A percentile compares a stretch with the other conserved stretches of the same genome.
phyloP scores from a whole-genome alignment of 164 flowering plant species.

The Houttuynia cordata region DNA sequence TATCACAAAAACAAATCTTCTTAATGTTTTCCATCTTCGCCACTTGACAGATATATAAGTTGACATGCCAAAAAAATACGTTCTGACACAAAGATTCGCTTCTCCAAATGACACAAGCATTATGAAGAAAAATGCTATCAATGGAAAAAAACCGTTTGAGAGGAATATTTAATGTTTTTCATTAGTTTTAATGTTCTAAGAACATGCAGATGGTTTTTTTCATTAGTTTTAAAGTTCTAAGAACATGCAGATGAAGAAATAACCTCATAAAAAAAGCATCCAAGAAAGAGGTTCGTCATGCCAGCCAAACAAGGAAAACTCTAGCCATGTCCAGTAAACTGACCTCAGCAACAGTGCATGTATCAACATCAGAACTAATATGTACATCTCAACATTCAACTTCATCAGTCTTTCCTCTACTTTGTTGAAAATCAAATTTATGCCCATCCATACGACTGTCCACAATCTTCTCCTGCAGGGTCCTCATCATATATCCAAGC shows the following conservation, averaged over 20 bases:
- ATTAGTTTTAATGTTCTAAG: no score
- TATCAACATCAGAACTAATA: conserved; percentile 24
- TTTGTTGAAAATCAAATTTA: conserved; percentile 14
- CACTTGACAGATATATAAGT: no score
- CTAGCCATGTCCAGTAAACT: conserved; percentile 1
- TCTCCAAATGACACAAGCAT: no score
- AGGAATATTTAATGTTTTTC: background rate
- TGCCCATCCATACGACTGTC: conserved; percentile 14
- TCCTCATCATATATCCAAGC: conserved; percentile 25
- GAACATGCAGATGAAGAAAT: background rate
- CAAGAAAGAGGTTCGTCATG: background rate
- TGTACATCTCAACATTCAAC: conserved; percentile 64
- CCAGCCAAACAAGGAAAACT: background rate
- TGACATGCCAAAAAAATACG: no score
- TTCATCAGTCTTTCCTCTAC: conserved; percentile 23
- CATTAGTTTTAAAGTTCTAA: no score
- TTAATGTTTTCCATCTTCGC: no score
- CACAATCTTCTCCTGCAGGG: conserved; percentile 31
- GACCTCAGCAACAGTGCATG: conserved; percentile 30
- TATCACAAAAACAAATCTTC: no score
- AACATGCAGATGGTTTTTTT: background rate
- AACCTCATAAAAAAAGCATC: background rate
- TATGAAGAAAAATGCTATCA: background rate
- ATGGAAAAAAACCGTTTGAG: background rate
- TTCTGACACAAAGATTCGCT: no score